phyloP scores from a whole-genome alignment of 2,329 filamentous ascomycete species.

The Sporothrix inflata region DNA sequence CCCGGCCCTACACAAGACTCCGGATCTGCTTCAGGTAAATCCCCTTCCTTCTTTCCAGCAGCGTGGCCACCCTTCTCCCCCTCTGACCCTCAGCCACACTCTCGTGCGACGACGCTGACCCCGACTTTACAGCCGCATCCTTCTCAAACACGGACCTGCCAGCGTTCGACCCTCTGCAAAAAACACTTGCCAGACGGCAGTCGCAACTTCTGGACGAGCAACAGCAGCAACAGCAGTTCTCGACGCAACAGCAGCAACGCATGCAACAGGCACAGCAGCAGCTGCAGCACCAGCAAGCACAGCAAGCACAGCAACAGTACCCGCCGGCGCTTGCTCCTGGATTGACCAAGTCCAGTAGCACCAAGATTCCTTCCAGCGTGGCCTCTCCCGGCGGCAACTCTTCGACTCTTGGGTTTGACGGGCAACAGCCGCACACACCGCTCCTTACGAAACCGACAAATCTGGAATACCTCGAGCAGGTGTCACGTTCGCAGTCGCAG shows the following conservation, averaged over 20 bases:
- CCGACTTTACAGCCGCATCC: slow-evolving; percentile 28
- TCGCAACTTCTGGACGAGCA: slow-evolving; percentile 23
- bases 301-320: slow-evolving; percentile 36
- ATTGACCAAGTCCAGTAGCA: slow-evolving; percentile 38
- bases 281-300: slow-evolving; percentile 39
- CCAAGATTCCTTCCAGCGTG: slow-evolving; percentile 34
- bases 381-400: slow-evolving; percentile 3
- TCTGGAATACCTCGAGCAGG: slow-evolving; percentile 52
- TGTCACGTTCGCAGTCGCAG: slow-evolving; percentile 57
- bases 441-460: slow-evolving; percentile 31
- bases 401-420: slow-evolving; percentile 25
- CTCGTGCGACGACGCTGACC: slow-evolving; percentile 20
- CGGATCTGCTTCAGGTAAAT: slow-evolving; percentile 27
- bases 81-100: neutral
- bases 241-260: slow-evolving; percentile 37
- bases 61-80: neutral
- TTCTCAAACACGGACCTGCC: slow-evolving; percentile 31
- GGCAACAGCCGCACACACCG: slow-evolving; percentile 40
- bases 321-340: slow-evolving; percentile 32
- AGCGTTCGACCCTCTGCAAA: slow-evolving; percentile 30
- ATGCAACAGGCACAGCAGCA: slow-evolving; percentile 40
- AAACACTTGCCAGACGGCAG: neutral
- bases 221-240: slow-evolving; percentile 28
- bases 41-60: neutral
- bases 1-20: slow-evolving; percentile 31